Conservation (phyloP, 2,329 filamentous ascomycete genomes). For the Fusarium sp. region DNA sequence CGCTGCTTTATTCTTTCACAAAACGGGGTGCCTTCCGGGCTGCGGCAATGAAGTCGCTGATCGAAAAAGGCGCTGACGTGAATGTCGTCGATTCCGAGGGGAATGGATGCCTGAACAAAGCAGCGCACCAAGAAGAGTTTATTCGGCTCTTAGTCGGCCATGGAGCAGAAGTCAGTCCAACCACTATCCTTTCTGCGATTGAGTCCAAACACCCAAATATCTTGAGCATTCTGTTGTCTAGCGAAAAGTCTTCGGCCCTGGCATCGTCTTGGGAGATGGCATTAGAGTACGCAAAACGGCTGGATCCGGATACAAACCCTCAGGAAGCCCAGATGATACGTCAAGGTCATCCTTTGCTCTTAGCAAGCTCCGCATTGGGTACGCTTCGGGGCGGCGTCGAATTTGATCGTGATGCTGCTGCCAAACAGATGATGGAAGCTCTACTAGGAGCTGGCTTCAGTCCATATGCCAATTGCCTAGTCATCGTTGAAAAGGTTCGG, state of each 20-base stretch:
- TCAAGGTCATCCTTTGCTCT: neutral
- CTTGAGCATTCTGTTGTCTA: constrained; percentile 21
- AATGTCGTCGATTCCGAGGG: constrained; percentile 4
- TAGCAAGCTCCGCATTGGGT: neutral
- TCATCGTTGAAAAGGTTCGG: neutral
- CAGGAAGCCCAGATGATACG: neutral
- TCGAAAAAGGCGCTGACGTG: constrained; percentile 20
- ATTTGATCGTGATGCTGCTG: too few species aligned
- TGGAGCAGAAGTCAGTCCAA: constrained; percentile 15
- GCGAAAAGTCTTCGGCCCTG: neutral
- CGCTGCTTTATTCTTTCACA: constrained; percentile 13
- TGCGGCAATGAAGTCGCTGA: neutral
- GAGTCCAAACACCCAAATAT: neutral
- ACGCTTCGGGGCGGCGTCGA: neutral
- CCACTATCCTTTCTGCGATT: neutral
- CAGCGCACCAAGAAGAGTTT: neutral
- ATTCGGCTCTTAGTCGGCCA: constrained; percentile 15
- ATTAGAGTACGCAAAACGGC: neutral
- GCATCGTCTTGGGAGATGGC: neutral
- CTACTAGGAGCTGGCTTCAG: constrained; percentile 12
- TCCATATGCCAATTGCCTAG: constrained; percentile 1
- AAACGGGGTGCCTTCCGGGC: neutral
- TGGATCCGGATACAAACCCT: neutral
- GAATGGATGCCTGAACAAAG: constrained; percentile 12
- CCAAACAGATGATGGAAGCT: neutral